phyloP scores from a whole-genome alignment of 805 yeast species.

The Metschnikowia hibisci region DNA sequence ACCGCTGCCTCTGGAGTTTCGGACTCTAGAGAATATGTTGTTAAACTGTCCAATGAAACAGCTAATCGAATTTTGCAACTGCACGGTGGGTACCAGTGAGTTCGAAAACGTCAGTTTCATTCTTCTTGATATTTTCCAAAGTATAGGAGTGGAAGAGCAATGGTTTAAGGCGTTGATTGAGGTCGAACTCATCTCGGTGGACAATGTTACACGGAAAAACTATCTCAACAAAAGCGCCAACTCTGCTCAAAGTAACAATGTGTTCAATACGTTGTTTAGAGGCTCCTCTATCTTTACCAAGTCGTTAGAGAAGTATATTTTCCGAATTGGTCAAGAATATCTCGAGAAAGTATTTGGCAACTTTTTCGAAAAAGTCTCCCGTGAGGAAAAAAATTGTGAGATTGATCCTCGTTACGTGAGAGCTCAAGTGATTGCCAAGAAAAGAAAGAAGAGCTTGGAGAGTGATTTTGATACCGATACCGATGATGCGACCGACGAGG shows the following conservation, averaged over 20 bases:
- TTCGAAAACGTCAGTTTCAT: conserved; percentile 56
- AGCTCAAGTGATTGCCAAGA: conserved; percentile 27
- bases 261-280: conserved; percentile 67
- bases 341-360: conserved; percentile 67
- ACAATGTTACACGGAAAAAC: conserved; percentile 41
- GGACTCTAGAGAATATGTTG: conserved; percentile 59
- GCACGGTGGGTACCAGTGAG: conserved; percentile 34
- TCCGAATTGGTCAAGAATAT: conserved; percentile 76
- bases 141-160: conserved; percentile 59
- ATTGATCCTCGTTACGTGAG: conserved; percentile 69
- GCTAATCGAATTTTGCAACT: conserved; percentile 47
- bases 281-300: conserved; percentile 83
- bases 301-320: conserved; percentile 71
- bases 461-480: conserved; percentile 18
- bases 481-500: conserved; percentile 21
- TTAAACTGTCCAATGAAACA: conserved; percentile 48
- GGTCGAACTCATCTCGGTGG: conserved; percentile 54
- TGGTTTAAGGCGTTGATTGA: conserved; percentile 74
- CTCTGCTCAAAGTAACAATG: conserved; percentile 34
- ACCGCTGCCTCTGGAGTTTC: conserved; percentile 57
- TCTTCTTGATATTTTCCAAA: conserved; percentile 70
- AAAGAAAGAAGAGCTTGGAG: conserved; percentile 19
- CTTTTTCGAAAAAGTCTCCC: conserved; percentile 53
- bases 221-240: conserved; percentile 28
- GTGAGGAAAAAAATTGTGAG: conserved; percentile 60